phyloP scores from a whole-genome alignment of 2,329 filamentous ascomycete genomes.

The Neospermospora avenae region DNA sequence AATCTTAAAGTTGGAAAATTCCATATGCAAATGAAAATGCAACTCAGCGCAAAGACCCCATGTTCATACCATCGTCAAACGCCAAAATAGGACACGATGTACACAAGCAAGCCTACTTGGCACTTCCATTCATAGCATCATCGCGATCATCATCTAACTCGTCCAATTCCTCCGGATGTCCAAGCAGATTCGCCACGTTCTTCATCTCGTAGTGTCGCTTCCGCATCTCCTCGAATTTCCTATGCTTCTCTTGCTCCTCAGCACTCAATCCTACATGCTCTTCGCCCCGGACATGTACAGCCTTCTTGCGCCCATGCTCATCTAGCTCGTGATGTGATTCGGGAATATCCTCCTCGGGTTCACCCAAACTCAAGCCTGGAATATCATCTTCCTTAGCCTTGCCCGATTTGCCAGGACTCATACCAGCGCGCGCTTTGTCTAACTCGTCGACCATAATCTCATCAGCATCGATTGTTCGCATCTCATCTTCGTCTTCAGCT shows the following conservation, averaged over 20 bases:
- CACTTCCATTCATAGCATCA: conserved; percentile 35
- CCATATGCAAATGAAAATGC: conserved; percentile 3
- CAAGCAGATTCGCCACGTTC: conserved; percentile 83
- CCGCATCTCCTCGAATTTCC: conserved; percentile 82
- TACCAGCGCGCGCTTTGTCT: conserved; percentile 40
- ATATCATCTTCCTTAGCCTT: conserved; percentile 68
- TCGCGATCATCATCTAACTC: conserved; percentile 60
- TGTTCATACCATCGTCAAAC: conserved; percentile 2
- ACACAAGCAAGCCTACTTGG: conserved; percentile 12
- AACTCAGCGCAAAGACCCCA: background rate
- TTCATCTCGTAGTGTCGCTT: conserved; percentile 99
- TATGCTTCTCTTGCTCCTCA: conserved; percentile 88
- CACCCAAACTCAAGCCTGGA: conserved; percentile 85
- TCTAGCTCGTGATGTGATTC: conserved; percentile 43
- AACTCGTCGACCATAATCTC: conserved; percentile 68
- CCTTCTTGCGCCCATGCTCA: conserved; percentile 47
- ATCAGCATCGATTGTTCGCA: conserved; percentile 61
- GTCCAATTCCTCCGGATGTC: conserved; percentile 66
- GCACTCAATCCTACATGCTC: conserved; percentile 54
- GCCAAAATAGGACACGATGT: conserved; percentile 1
- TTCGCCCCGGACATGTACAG: conserved; percentile 72
- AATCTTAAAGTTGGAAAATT: no score
- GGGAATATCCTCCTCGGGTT: conserved; percentile 74
- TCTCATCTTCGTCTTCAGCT: conserved; percentile 74
- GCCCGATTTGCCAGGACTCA: conserved; percentile 26